A percentile compares a stretch with the other conserved stretches of the same genome.
phyloP scores from a whole-genome alignment of 805 yeast genomes.

The Lipomyces sp. region DNA sequence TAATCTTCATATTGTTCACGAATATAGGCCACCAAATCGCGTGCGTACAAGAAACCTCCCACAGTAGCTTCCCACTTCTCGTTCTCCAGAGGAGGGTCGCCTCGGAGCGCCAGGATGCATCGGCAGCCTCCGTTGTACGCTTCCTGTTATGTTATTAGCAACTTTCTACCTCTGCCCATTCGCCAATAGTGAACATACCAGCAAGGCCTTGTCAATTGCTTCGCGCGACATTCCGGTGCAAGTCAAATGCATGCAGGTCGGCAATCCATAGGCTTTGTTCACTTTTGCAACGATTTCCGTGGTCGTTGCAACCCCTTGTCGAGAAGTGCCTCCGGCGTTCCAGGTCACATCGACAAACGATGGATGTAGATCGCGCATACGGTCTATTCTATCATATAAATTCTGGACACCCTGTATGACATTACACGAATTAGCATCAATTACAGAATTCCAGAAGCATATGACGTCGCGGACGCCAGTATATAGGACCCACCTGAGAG shows the following conservation, averaged over 20 bases:
- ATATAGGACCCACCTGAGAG: constrained; percentile 45
- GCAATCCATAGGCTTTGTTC: constrained; percentile 86
- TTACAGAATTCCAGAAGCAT: neutral
- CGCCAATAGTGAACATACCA: constrained; percentile 3
- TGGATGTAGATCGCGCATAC: constrained; percentile 92
- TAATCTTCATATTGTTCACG: constrained; percentile 78
- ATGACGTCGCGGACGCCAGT: neutral
- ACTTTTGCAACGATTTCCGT: constrained; percentile 91
- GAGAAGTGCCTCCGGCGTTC: constrained; percentile 91
- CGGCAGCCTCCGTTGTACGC: constrained; percentile 94
- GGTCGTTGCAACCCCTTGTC: constrained; percentile 69
- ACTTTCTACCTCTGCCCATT: neutral
- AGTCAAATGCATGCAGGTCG: constrained; percentile 97
- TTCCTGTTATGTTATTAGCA: constrained; percentile 46
- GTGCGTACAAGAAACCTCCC: constrained; percentile 87
- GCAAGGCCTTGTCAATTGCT: constrained; percentile 81
- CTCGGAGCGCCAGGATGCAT: constrained; percentile 90
- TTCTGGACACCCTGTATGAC: constrained; percentile 90
- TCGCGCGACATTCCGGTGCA: constrained; percentile 91
- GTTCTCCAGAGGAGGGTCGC: constrained; percentile 85
- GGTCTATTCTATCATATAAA: constrained; percentile 93
- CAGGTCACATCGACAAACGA: constrained; percentile 94
- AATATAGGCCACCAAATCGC: constrained; percentile 81
- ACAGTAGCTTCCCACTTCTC: constrained; percentile 46
- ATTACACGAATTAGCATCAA: neutral